Percentiles rank a stretch among this genome's conserved stretches.
phyloP scores from a whole-genome alignment of 306 rosid species.

The Quercus alba region DNA sequence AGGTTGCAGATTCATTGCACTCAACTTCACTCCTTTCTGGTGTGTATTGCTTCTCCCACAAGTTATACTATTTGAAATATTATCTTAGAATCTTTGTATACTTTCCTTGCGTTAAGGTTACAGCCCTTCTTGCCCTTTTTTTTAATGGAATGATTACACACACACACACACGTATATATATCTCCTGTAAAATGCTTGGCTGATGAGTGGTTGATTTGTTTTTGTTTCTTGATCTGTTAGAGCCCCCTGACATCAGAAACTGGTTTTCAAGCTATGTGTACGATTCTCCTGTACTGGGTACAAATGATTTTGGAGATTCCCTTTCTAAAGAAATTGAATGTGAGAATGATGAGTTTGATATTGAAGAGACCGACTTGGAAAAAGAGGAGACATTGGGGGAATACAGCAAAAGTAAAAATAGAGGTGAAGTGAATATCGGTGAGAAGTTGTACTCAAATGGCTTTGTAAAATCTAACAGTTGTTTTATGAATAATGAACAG shows the following conservation, averaged over 20 bases:
- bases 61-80: background rate
- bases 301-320: constrained; percentile 28
- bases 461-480: constrained; percentile 15
- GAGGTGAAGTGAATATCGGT: constrained; percentile 15
- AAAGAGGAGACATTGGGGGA: background rate
- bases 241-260: constrained; percentile 67
- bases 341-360: constrained; percentile 18
- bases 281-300: constrained; percentile 48
- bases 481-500: constrained; percentile 16
- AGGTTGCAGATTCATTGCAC: constrained; percentile 40
- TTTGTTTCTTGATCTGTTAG: constrained; percentile 27
- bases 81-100: background rate
- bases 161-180: too few relatives aligned
- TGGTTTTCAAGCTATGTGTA: constrained; percentile 76
- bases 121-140: too few relatives aligned
- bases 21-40: constrained; percentile 62
- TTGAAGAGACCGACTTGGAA: constrained; percentile 8
- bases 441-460: constrained; percentile 1
- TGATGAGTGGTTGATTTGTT: background rate
- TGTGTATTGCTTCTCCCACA: constrained; percentile 26
- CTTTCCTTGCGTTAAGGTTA: too few relatives aligned
- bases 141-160: too few relatives aligned
- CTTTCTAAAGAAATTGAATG: constrained; percentile 22
- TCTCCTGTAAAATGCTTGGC: background rate
- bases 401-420: background rate